Evolutionary conservation across 2,329 filamentous ascomycete genomes (phyloP).

Genomic region (Sarocladiaceae sp.): DNA sequence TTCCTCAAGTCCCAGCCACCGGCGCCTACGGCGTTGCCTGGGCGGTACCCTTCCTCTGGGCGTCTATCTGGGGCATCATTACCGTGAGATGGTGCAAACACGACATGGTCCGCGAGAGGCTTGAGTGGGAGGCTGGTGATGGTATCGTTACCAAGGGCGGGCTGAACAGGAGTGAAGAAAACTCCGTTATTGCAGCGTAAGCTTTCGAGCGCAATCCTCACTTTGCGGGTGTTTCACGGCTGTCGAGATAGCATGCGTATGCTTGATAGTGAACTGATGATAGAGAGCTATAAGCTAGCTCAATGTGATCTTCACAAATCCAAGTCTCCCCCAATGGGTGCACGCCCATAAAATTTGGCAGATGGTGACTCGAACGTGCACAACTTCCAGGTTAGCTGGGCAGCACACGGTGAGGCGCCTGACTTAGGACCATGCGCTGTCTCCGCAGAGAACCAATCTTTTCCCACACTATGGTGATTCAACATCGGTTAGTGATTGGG

Average conservation of each 20-base stretch:
- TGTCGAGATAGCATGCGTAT: neutral
- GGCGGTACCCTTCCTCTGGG: conserved; percentile 34
- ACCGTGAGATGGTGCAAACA: conserved; percentile 30
- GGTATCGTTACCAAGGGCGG: neutral
- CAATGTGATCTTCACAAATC: too few relatives aligned
- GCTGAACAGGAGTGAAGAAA: conserved; percentile 2
- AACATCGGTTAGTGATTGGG: too few relatives aligned
- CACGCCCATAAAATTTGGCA: too few relatives aligned
- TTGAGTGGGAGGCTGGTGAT: conserved; percentile 28
- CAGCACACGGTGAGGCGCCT: too few relatives aligned
- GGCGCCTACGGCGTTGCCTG: conserved; percentile 32
- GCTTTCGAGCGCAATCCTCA: neutral
- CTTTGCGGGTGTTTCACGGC: neutral
- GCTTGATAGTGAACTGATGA: too few relatives aligned
- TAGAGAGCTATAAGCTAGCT: too few relatives aligned
- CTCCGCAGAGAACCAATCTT: too few relatives aligned
- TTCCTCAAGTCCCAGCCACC: conserved; percentile 27
- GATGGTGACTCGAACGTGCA: too few relatives aligned
- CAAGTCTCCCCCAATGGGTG: too few relatives aligned
- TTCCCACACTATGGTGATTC: too few relatives aligned
- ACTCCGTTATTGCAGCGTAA: conserved; percentile 5
- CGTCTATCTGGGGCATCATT: conserved; percentile 26
- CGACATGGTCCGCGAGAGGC: conserved; percentile 29
- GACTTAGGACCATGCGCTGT: too few relatives aligned
- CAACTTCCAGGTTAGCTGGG: too few relatives aligned